Base-by-base conservation (phyloP, 1,139 yeast species). In the Scheffersomyces titani region DNA sequence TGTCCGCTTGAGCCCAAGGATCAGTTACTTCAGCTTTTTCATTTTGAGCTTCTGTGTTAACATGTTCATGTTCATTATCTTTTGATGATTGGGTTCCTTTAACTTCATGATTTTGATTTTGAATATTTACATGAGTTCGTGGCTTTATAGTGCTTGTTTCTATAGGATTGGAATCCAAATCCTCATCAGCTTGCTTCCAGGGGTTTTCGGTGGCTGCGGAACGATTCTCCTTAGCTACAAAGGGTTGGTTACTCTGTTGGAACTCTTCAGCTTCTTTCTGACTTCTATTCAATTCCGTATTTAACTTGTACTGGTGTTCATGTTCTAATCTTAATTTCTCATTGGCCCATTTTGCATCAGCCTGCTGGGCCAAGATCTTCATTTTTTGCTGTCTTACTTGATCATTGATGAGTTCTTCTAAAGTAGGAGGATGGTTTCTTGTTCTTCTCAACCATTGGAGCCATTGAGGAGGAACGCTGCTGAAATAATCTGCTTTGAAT, bases 361-460 rank as follows among this genome's bases (percentile, higher is more conserved):
- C 91, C 51, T 80, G 80, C 56, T 75, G 72, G 1, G 90, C 89
- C 63, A 88, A 73, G 1, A 81, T 67, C 67, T 85, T 83, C 62
- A 90, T 76, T 21, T 76, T 74, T 52, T 77, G 76, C 57, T 86
- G 86, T 51, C 97, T 77, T 20, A 75, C 64, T 63, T 84, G 79
- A 62, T 90, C 96, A 3, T 73, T 74, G 4, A 81, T 61, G 51
- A 90, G 77, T 61, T 90, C 96, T 51, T 81, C 78, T 45, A 90
- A 65, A 0, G 86, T 77, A 0, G 97, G 97, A 2, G 87, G 79
- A 1, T 72, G 66, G 1, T 77, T 72, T 54, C 96, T 77, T 1
- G 91, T 86, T 63, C 85, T 77, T 53, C 96, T 71, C 22, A 91
- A 76, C 97, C 97, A 90, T 67, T 88, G 93, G 49, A 84, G 74